Conservation (phyloP, 1,284 basidiomycete species). For the Cutaneotrichosporon sp. region DNA sequence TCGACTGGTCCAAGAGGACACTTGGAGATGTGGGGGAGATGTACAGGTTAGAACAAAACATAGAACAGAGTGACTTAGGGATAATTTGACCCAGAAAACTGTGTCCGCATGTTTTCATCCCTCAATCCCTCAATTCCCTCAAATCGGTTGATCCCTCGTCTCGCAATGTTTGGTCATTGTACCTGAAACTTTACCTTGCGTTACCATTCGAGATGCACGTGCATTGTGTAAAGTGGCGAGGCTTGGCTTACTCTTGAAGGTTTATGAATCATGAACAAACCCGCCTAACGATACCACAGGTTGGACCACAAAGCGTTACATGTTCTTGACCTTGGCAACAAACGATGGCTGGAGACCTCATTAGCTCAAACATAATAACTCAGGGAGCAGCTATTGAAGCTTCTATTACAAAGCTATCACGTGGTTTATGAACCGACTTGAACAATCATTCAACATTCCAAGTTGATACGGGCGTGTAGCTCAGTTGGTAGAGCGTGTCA, state of each 20-base stretch:
- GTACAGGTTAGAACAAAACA: too few species aligned
- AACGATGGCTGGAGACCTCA: too few species aligned
- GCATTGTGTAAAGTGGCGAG: background rate
- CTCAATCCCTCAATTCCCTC: too few species aligned
- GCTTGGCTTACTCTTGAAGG: background rate
- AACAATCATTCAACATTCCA: background rate
- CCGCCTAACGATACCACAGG: background rate
- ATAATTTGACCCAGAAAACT: too few species aligned
- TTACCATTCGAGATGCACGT: background rate
- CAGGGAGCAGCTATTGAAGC: too few species aligned
- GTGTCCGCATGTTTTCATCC: too few species aligned
- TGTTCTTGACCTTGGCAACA: too few species aligned
- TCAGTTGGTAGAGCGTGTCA: conserved; percentile 11
- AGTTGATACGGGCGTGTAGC: conserved; percentile 4
- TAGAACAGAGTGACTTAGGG: background rate
- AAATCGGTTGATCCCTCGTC: background rate
- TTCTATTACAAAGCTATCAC: background rate
- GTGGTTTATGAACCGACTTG: background rate
- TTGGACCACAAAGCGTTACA: background rate
- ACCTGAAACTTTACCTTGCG: background rate
- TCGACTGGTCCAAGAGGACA: background rate
- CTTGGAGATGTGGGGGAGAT: background rate
- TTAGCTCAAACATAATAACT: too few species aligned
- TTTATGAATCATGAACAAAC: too few species aligned
- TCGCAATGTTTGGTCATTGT: background rate